A percentile compares a stretch with the other conserved stretches of the same genome.
These are phyloP conservation scores for Hyaloperonospora brassicae DNA, from an alignment of 352 stramenopile genomes.

Conservation along the genomic window DNA sequence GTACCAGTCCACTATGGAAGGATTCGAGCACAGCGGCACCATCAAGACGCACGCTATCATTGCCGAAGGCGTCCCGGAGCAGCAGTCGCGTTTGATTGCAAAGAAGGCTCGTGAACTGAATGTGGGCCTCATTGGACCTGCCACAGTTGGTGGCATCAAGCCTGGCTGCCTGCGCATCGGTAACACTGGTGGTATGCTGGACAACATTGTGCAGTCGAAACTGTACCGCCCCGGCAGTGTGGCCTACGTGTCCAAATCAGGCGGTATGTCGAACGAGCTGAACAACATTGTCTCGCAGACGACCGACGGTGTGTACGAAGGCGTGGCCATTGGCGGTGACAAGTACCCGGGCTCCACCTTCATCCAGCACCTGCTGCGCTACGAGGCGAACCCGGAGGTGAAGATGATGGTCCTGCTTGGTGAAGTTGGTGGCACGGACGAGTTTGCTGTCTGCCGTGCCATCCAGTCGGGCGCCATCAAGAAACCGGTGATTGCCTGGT, in stretches of 20 bases:
- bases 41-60: slow-evolving; percentile 97
- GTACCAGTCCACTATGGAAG: slow-evolving; percentile 92
- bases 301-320: slow-evolving; percentile 94
- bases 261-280: slow-evolving; percentile 96
- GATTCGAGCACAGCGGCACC: slow-evolving; percentile 87
- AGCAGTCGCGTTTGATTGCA: slow-evolving; percentile 91
- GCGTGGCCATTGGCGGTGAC: slow-evolving; percentile 91
- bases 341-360: slow-evolving; percentile 95
- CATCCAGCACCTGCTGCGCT: slow-evolving; percentile 94
- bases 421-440: slow-evolving; percentile 93
- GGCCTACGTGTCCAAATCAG: slow-evolving; percentile 95
- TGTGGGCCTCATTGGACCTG: slow-evolving; percentile 92
- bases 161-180: slow-evolving; percentile 95
- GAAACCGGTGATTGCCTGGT: slow-evolving; percentile 97
- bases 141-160: slow-evolving; percentile 95
- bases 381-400: slow-evolving; percentile 91
- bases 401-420: slow-evolving; percentile 96
- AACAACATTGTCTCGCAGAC: slow-evolving; percentile 97
- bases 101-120: slow-evolving; percentile 87
- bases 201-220: slow-evolving; percentile 98
- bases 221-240: slow-evolving; percentile 93
- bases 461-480: slow-evolving; percentile 91
- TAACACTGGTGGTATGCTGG: slow-evolving; percentile 96
- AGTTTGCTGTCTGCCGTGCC: slow-evolving; percentile 92
- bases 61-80: slow-evolving; percentile 93